Evolutionary conservation across 140 eudicot genomes (phyloP).

Genomic region (Ambrosia hybrid): DNA sequence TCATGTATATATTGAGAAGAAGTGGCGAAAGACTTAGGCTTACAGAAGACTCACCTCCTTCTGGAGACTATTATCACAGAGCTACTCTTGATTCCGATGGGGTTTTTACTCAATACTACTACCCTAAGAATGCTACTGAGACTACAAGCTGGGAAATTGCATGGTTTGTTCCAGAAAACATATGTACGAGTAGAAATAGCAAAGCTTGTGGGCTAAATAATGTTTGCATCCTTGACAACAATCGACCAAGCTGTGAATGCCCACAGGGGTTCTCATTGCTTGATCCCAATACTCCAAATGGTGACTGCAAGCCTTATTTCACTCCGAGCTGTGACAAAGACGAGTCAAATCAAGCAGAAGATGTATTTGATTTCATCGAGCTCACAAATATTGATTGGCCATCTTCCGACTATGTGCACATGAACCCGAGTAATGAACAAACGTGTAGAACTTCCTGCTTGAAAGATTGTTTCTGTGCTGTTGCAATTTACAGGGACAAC

Average conservation of each 20-base stretch:
- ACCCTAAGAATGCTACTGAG: conserved; percentile 22
- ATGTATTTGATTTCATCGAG: conserved; percentile 20
- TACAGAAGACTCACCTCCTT: conserved; percentile 5
- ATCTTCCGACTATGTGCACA: conserved; percentile 6
- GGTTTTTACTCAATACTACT: conserved; percentile 21
- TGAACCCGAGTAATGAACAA: conserved; percentile 4
- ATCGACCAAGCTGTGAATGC: conserved; percentile 45
- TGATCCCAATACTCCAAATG: conserved; percentile 18
- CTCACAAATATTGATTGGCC: conserved; percentile 34
- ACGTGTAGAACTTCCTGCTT: conserved; percentile 39
- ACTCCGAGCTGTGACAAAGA: conserved; percentile 22
- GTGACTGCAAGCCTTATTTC: conserved; percentile 17
- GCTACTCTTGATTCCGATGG: conserved; percentile 47
- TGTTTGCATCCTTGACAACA: conserved; percentile 31
- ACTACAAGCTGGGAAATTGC: conserved; percentile 29
- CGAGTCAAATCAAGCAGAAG: background rate
- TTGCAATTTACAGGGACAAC: conserved; percentile 25
- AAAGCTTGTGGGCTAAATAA: conserved; percentile 38
- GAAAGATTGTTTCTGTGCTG: conserved; percentile 54
- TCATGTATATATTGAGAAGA: conserved; percentile 30
- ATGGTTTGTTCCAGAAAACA: conserved; percentile 34
- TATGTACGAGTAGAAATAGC: conserved; percentile 17
- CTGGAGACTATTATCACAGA: conserved; percentile 38
- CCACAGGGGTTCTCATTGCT: conserved; percentile 28
- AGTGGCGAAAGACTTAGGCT: conserved; percentile 24